Base-by-base conservation (phyloP, 164 flowering plant genomes). In the Vitis cinerea region DNA sequence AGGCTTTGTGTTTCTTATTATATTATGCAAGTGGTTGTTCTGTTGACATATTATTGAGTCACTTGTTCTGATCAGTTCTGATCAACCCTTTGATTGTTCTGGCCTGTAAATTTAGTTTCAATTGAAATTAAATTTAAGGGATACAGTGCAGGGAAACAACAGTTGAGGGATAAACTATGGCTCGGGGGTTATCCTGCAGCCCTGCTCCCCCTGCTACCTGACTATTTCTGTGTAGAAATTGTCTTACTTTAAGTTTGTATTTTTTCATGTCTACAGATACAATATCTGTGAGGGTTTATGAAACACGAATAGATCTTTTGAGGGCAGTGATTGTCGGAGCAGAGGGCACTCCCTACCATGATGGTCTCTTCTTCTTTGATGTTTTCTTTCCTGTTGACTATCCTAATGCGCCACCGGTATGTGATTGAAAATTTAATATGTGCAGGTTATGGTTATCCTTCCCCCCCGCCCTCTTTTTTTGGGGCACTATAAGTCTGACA, bases 321-420 rank as follows among this genome's bases (percentile, higher is more conserved):
- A 84, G 98, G 75, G 98, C 94, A 70, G 96, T 86, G n/a, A 88
- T 92, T 64, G 51, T 92, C n/a, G 98, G 98, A 67, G 87, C 98
- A 30, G 82, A 86, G 55, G 94, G 94, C 31, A 90, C 98, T 65
- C 98, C 98, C 23, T 92, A 92, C 79, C 98, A 92, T 73, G 91
- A 92, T 71, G 96, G 96, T 61, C 85, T 92, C 16, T 92, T 85
- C 77, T 87, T 92, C 84, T 92, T 92, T 69, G 98, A 92, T 65
- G 77, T 89, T 61, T 71, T 52, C 72, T 85, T 92, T 60, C 98
- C 98, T 59, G 15, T 60, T 64, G 61, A 19, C 54, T 90, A 89
- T 78, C 96, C 98, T 44, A 63, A 60, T 29, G 71, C 16, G 9
- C 97, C 97, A n/a, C 97, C 96, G 63, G 97, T 90, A 88, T 65